Base-by-base conservation (phyloP, 345 rosid genomes). In the Crucihimalaya himalaica region DNA sequence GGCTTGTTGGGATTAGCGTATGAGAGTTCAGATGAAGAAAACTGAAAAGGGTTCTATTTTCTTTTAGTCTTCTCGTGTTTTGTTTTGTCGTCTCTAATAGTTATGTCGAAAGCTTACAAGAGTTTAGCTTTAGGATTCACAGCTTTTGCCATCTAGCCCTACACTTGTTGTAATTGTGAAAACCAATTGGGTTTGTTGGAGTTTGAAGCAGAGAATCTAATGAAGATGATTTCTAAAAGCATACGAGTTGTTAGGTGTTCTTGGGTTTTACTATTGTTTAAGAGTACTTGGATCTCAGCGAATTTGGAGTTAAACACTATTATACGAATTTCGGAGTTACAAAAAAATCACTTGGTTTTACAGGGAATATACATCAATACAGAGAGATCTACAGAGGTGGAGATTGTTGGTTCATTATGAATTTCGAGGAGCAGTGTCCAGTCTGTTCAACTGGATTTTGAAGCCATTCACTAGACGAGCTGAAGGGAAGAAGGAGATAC, bases 391-490 rank as follows among this genome's bases (percentile, higher is more conserved):
- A 70, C 68, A 77, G 28, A 56, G 42, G 45, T 54, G 65, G 57
- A 34, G 28, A 37, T 50, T 48, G 37, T 63, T 48, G 48, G 42
- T 8, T 42, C 12, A 12, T 54, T 37, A 64, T 56, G 19, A 56
- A 46, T 42, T 12, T 13, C 2, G 60, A 48, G 32, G 66, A 57
- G 42, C 72, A 13, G 7, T 57, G 46, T 63, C 64, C 5, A 70
- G 80, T 37, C 78, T 86, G 23, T 25, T 75, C 73, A 88, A 34
- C 37, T 78, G 79, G 78, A 92, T 83, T 63, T 84, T 84, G 63
- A 92, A 88, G 23, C 98, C 98, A 61, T 92, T 90, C 47, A 89
- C 91, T 18, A 92, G 83, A 47, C 98, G 87, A 51, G 98, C 96
- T 0, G 96, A 81, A 19, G 96, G 98, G 60, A 92, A 90, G 83